phyloP scores from a whole-genome alignment of 257 asterid genomes.

The Penstemon eatonii region DNA sequence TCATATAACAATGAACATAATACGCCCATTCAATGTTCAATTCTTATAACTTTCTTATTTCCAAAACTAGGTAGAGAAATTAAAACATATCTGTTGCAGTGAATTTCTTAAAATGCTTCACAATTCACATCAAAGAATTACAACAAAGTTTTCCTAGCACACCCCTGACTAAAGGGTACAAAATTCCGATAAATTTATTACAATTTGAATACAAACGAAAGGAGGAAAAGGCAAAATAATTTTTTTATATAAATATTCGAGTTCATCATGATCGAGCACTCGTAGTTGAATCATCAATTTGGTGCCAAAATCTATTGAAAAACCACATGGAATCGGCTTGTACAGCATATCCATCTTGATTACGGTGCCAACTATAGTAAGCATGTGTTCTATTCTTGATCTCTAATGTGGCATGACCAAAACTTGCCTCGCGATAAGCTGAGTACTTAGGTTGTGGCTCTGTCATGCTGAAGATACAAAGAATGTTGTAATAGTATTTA shows the following conservation, averaged over 20 bases:
- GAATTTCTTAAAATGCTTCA: too few relatives aligned
- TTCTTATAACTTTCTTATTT: too few relatives aligned
- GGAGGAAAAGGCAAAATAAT: background rate
- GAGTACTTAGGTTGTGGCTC: slow-evolving; percentile 59
- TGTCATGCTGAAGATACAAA: slow-evolving; percentile 42
- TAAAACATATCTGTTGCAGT: too few relatives aligned
- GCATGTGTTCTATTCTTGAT: slow-evolving; percentile 55
- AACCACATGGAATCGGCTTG: slow-evolving; percentile 69
- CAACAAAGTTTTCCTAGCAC: too few relatives aligned
- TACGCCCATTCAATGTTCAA: too few relatives aligned
- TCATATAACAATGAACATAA: too few relatives aligned
- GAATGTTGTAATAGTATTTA: background rate
- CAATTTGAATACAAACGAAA: too few relatives aligned
- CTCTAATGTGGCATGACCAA: slow-evolving; percentile 50
- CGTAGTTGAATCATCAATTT: slow-evolving; percentile 45
- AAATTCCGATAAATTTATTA: too few relatives aligned
- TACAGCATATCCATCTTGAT: slow-evolving; percentile 48
- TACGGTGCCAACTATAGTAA: slow-evolving; percentile 49
- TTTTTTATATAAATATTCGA: background rate
- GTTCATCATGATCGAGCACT: slow-evolving; percentile 24
- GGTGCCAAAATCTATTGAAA: slow-evolving; percentile 56
- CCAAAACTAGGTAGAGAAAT: too few relatives aligned
- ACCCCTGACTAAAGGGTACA: too few relatives aligned
- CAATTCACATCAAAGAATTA: too few relatives aligned
- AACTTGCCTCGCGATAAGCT: slow-evolving; percentile 54